Evolutionary conservation across 495 filamentous ascomycete genomes (phyloP), one percentile per base, ranked within the genome.

Genomic region (Lasiosphaeriaceae sp.): DNA sequence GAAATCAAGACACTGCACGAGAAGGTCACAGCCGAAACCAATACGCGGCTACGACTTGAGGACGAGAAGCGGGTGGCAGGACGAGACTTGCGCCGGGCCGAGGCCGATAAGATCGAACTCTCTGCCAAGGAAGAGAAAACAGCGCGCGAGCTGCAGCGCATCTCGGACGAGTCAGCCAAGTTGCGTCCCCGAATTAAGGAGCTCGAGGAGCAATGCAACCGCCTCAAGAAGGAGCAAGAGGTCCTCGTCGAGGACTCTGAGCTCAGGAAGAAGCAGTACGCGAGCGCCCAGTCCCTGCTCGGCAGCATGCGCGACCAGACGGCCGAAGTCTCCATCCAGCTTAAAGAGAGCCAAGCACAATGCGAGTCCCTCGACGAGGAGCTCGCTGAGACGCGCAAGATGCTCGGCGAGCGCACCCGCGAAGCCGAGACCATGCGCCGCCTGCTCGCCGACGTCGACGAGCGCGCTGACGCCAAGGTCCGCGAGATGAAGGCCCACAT

Each of bases 401-500:
- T 97, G 50, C 81, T 98, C n/a, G 83, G 78, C 43, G 95, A 97
- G 71, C 86, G 95, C 17, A 93, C 89, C n/a, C 84, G 94, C 21
- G 95, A 98, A 71, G 90, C 85, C 2, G 93, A 98, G 71, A 97
- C 90, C 2, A 97, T 98, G 93, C 83, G 94, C 37, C 80, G 91
- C 22, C 77, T 97, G 47, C 77, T 98, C 8, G 86, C 85, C 46
- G 94, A 97, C 55, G 90, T 90, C 21, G 92, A 97, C 66, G 80
- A 87, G 54, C 81, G 90, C 41, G 81, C 94, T 11, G 92, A 96
- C 35, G 74, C 77, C 35, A 88, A 90, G 64, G 79, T 90, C 6
- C 83, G 89, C 24, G 95, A 97, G 60, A 92, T 96, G 83, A 87
- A 91, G 63, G 87, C 92, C 62, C 81, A 85, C 17, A 88, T 97